A percentile compares a stretch with the other conserved stretches of the same genome.
Evolutionary conservation across 1,139 yeast genomes (phyloP).

Genomic region (Hyphopichia wangnamkhiaoensis): DNA sequence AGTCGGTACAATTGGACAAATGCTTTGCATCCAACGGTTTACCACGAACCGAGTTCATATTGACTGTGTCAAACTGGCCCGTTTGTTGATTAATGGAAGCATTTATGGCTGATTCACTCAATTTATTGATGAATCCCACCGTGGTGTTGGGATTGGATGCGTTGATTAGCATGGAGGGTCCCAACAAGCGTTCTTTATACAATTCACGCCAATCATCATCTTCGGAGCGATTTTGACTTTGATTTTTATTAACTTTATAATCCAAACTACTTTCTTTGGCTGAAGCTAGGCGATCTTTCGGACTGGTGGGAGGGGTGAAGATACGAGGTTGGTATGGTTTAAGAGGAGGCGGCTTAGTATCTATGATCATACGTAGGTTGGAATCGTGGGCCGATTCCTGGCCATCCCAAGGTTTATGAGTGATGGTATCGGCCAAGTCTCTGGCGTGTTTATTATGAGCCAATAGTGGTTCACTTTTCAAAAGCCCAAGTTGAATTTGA

Average conservation of each 20-base stretch:
- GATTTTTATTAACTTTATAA: constrained; percentile 49
- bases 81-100: constrained; percentile 60
- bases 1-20: constrained; percentile 55
- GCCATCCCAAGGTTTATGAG: constrained; percentile 69
- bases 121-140: constrained; percentile 50
- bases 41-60: constrained; percentile 58
- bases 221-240: constrained; percentile 16
- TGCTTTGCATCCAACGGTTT: constrained; percentile 57
- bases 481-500: constrained; percentile 23
- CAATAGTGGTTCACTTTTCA: constrained; percentile 31
- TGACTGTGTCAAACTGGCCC: constrained; percentile 62
- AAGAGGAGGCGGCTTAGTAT: constrained; percentile 50
- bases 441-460: constrained; percentile 46
- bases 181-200: constrained; percentile 63
- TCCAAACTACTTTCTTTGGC: constrained; percentile 73
- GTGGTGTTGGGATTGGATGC: constrained; percentile 40
- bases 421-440: constrained; percentile 48
- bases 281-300: constrained; percentile 43
- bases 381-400: constrained; percentile 53
- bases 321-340: constrained; percentile 17
- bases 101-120: constrained; percentile 76
- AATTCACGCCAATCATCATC: constrained; percentile 61
- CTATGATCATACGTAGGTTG: constrained; percentile 63
- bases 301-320: constrained; percentile 24
- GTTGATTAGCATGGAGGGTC: constrained; percentile 53